Evolutionary conservation across 768 basidiomycete species (phyloP).

Genomic region (Hemileccinum impolitum): DNA sequence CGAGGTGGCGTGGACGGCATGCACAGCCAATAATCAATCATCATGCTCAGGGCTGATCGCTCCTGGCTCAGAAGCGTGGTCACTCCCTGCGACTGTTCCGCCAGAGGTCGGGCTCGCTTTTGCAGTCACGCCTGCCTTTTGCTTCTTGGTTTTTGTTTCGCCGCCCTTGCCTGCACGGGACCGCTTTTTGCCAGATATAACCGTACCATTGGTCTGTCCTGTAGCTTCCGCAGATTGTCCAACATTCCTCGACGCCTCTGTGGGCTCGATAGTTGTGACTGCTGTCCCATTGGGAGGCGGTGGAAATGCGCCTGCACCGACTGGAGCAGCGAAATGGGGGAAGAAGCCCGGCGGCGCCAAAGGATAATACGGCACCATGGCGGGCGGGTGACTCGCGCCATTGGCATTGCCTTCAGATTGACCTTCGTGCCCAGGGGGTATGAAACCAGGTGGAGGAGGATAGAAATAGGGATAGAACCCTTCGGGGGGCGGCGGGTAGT

Average conservation of each 20-base stretch:
- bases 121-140: slow-evolving; percentile 15
- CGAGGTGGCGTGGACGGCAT: background rate
- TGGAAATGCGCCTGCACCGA: slow-evolving; percentile 30
- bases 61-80: slow-evolving; percentile 24
- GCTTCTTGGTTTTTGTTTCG: slow-evolving; percentile 32
- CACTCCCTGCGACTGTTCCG: slow-evolving; percentile 25
- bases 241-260: slow-evolving; percentile 16
- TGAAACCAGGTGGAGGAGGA: slow-evolving; percentile 40
- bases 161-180: slow-evolving; percentile 28
- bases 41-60: slow-evolving; percentile 24
- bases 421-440: slow-evolving; percentile 37
- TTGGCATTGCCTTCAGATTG: slow-evolving; percentile 33
- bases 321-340: slow-evolving; percentile 31
- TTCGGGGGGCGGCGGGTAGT: slow-evolving; percentile 38
- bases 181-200: slow-evolving; percentile 27
- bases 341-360: slow-evolving; percentile 41
- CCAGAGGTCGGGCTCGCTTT: slow-evolving; percentile 22
- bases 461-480: slow-evolving; percentile 45
- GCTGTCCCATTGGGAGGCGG: slow-evolving; percentile 27
- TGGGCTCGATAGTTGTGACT: slow-evolving; percentile 26
- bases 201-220: slow-evolving; percentile 17
- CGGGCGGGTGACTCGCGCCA: slow-evolving; percentile 27
- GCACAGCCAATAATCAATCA: slow-evolving; percentile 15
- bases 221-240: slow-evolving; percentile 8
- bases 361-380: slow-evolving; percentile 36